A percentile compares a stretch with the other conserved stretches of the same genome.
These are phyloP conservation scores for Prunus mira DNA, from an alignment of 306 rosid species.

Conservation along the genomic window DNA sequence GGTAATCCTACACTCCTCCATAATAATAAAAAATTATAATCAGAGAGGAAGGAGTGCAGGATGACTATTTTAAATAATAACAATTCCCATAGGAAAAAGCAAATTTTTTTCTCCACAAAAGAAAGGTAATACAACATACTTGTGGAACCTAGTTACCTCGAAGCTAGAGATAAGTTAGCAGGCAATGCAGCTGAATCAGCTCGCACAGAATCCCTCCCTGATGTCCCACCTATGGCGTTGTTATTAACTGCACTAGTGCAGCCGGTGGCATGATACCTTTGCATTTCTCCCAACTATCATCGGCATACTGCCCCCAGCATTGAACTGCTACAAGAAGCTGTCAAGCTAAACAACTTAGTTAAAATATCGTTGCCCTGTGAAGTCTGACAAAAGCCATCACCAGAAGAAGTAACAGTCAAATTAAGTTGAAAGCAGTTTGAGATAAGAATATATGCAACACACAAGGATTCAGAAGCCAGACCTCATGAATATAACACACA, in stretches of 20 bases:
- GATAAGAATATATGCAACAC: slow-evolving; percentile 1
- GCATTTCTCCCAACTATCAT: slow-evolving; percentile 85
- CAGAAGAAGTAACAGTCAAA: slow-evolving; percentile 10
- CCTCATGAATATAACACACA: slow-evolving; percentile 10
- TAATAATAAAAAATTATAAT: no score
- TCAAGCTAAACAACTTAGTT: slow-evolving; percentile 43
- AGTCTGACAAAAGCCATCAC: slow-evolving; percentile 19
- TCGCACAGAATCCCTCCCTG: slow-evolving; percentile 77
- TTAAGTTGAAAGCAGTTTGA: neutral
- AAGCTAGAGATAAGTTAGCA: slow-evolving; percentile 52
- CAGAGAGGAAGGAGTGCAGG: no score
- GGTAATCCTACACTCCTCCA: no score
- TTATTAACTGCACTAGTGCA: slow-evolving; percentile 92
- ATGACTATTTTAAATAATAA: no score
- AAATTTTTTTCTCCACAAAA: neutral
- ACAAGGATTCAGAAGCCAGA: slow-evolving; percentile 2
- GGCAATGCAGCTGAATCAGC: slow-evolving; percentile 79
- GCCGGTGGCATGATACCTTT: slow-evolving; percentile 79
- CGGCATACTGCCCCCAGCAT: slow-evolving; percentile 91
- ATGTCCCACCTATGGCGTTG: slow-evolving; percentile 66
- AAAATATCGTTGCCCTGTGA: slow-evolving; percentile 28
- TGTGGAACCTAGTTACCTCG: slow-evolving; percentile 57
- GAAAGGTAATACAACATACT: neutral
- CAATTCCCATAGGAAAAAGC: neutral
- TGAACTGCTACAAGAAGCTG: slow-evolving; percentile 44